These are phyloP conservation scores for Protomyces gravidus DNA, from an alignment of 1,139 yeast species.

Conservation along the genomic window DNA sequence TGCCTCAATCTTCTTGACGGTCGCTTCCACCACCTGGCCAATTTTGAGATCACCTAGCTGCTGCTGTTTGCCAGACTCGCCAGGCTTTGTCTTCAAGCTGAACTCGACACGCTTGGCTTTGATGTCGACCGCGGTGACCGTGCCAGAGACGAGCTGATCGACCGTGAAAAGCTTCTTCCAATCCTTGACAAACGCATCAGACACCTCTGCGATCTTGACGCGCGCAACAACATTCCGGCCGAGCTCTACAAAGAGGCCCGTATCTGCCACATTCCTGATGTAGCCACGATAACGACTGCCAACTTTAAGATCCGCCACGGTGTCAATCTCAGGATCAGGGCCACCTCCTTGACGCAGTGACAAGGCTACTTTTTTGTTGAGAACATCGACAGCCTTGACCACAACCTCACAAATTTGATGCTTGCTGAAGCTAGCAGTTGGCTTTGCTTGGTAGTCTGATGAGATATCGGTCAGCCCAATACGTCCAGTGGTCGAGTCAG, in stretches of 20 bases:
- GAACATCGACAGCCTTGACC: conserved; percentile 36
- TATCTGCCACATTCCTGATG: conserved; percentile 66
- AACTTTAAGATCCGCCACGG: conserved; percentile 55
- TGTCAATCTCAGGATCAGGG: conserved; percentile 51
- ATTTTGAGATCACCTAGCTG: conserved; percentile 59
- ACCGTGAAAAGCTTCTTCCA: conserved; percentile 76
- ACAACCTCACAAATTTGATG: conserved; percentile 58
- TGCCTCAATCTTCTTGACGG: conserved; percentile 58
- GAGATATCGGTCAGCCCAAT: conserved; percentile 75
- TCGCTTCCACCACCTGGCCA: conserved; percentile 73
- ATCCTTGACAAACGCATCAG: conserved; percentile 75
- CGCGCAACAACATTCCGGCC: conserved; percentile 72
- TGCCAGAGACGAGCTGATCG: conserved; percentile 73
- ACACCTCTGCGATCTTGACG: conserved; percentile 73
- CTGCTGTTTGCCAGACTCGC: conserved; percentile 59
- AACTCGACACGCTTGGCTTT: conserved; percentile 56
- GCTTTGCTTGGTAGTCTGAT: conserved; percentile 55
- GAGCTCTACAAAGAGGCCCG: conserved; percentile 74
- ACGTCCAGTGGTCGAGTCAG: conserved; percentile 46
- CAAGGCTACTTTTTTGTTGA: conserved; percentile 41
- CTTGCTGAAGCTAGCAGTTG: conserved; percentile 50
- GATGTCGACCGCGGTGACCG: conserved; percentile 60
- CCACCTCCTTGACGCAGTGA: conserved; percentile 27
- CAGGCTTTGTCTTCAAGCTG: conserved; percentile 77
- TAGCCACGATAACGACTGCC: conserved; percentile 78